Conservation (phyloP, 768 basidiomycete genomes). For the Leucosporidium creatinivorum region DNA sequence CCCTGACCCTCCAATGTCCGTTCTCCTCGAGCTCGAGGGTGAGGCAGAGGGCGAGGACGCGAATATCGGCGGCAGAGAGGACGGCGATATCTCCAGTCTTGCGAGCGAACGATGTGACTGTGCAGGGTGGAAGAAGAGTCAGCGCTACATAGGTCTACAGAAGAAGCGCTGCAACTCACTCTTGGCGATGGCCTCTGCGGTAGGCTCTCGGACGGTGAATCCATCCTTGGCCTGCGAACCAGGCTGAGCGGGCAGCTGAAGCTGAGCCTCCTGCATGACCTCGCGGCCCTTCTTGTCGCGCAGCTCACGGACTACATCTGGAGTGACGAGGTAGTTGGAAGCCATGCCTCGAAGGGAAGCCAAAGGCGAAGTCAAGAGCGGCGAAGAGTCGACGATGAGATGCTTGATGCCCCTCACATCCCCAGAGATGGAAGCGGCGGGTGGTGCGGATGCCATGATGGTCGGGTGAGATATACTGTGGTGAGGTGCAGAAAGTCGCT, state of each 20-base stretch:
- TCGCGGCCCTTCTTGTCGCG: slow-evolving; percentile 80
- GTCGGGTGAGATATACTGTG: too few relatives aligned
- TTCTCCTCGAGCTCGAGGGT: slow-evolving; percentile 55
- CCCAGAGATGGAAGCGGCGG: too few relatives aligned
- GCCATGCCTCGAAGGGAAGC: slow-evolving; percentile 79
- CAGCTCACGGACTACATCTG: slow-evolving; percentile 81
- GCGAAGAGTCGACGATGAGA: slow-evolving; percentile 39
- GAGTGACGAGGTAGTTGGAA: slow-evolving; percentile 74
- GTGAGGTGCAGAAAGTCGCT: too few relatives aligned
- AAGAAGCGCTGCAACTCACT: slow-evolving; percentile 41
- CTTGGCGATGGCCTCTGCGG: slow-evolving; percentile 49
- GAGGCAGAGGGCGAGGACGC: slow-evolving; percentile 80
- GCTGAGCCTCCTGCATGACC: slow-evolving; percentile 60
- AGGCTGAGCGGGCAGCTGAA: slow-evolving; percentile 49
- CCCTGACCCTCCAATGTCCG: slow-evolving; percentile 39
- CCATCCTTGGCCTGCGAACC: slow-evolving; percentile 18
- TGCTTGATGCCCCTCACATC: slow-evolving; percentile 10
- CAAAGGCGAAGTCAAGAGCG: slow-evolving; percentile 26
- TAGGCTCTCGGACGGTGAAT: slow-evolving; percentile 38
- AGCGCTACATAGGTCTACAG: slow-evolving; percentile 3
- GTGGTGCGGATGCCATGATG: too few relatives aligned
- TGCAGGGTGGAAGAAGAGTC: neutral
- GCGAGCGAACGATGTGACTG: slow-evolving; percentile 86
- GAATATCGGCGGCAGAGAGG: slow-evolving; percentile 81
- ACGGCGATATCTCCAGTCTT: slow-evolving; percentile 94